Evolutionary conservation across 108 stramenopile genomes (phyloP), one percentile per base, ranked within the genome.

Genomic region (Nannochloropsis salina): DNA sequence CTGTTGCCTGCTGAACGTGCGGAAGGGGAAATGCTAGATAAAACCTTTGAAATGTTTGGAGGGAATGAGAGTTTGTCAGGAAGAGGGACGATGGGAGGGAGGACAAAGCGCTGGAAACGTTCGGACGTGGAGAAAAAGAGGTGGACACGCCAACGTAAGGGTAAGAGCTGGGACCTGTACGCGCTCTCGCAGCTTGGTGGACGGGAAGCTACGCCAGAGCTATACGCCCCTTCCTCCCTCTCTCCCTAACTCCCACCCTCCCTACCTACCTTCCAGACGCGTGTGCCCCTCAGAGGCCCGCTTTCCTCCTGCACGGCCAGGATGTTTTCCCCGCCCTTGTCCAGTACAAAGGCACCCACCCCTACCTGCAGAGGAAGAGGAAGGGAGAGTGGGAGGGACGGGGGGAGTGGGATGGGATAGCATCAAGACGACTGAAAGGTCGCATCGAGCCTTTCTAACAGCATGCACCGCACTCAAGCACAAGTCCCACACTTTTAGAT

Each of bases 251-350:
- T 44, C n/a, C 81, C 21, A 81, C 51, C 82, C 82, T 82, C 86
- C 8, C 81, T 86, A 1, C 84, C 84, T 31, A 88, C 80, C 87
- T 88, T 88, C 87, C 87, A 88, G 18, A 88, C 18, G 12, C 86
- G 81, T 42, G 86, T 86, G 10, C 86, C 86, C 9, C 86, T 40
- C 42, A 86, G 82, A 9, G 86, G 86, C 20, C 86, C 86, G 82
- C 81, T 15, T 44, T 15, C 85, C 21, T 41, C n/a, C 80, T 31
- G n/a, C 10, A 42, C 21, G 42, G 83, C n/a, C n/a, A n/a, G n/a
- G n/a, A n/a, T n/a, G n/a, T n/a, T n/a, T n/a, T n/a, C n/a, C n/a
- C n/a, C n/a, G n/a, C n/a, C n/a, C n/a, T n/a, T n/a, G n/a, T n/a
- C n/a, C n/a, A n/a, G n/a, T n/a, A n/a, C n/a, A n/a, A n/a, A n/a